These are phyloP conservation scores for Sordaria brevicollis DNA, from an alignment of 495 filamentous ascomycete genomes.

Conservation along the genomic window DNA sequence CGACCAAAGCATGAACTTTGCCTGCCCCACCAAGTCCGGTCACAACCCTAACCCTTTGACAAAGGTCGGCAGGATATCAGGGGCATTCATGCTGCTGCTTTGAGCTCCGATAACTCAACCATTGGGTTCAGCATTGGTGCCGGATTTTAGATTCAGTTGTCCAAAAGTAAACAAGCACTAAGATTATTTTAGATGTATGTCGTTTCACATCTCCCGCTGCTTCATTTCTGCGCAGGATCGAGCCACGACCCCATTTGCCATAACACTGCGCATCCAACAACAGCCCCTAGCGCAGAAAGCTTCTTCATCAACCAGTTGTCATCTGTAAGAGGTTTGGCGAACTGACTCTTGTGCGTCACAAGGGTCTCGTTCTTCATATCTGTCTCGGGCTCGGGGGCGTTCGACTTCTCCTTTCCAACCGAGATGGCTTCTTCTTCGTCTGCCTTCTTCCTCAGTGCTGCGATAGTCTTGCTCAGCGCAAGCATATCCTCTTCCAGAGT, in stretches of 20 bases:
- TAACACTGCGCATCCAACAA: slow-evolving; percentile 55
- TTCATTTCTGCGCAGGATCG: slow-evolving; percentile 20
- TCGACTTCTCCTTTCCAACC: slow-evolving; percentile 17
- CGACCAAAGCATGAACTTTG: not conserved
- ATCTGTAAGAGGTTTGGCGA: slow-evolving; percentile 53
- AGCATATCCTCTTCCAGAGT: slow-evolving; percentile 68
- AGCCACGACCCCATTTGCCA: slow-evolving; percentile 54
- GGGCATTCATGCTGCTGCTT: not conserved
- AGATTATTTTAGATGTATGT: not conserved
- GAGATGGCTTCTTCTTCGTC: slow-evolving; percentile 27
- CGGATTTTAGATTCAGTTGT: not conserved
- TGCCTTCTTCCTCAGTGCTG: slow-evolving; percentile 44
- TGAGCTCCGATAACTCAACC: not conserved
- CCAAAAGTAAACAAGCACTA: not conserved
- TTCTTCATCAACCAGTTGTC: slow-evolving; percentile 64
- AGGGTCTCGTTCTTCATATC: slow-evolving; percentile 16
- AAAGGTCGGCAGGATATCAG: not conserved
- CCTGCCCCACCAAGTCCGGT: not conserved
- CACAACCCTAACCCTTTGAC: not conserved
- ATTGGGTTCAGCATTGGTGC: not conserved
- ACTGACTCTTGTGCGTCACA: slow-evolving; percentile 26
- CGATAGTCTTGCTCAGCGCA: slow-evolving; percentile 50
- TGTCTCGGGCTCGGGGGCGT: slow-evolving; percentile 25
- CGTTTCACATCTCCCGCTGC: not conserved
- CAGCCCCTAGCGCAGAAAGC: slow-evolving; percentile 49